These are phyloP conservation scores for Styphnolobium japonicum DNA, from an alignment of 306 rosid genomes.

Conservation along the genomic window DNA sequence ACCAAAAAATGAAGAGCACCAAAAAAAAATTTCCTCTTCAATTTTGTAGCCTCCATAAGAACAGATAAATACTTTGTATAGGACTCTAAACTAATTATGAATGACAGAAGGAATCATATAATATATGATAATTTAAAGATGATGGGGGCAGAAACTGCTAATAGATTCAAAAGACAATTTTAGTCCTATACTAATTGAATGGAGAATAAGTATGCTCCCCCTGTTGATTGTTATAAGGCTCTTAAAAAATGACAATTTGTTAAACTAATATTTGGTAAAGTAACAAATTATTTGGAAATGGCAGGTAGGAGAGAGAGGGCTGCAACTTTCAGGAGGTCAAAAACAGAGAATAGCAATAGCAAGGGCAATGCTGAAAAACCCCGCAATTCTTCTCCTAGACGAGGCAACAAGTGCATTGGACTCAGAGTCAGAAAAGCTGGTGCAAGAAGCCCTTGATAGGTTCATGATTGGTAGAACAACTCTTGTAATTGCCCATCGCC, in stretches of 20 bases:
- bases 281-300: conserved; percentile 28
- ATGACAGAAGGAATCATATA: background rate
- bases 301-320: conserved; percentile 98
- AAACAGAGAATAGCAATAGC: conserved; percentile 99
- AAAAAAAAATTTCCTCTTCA: background rate
- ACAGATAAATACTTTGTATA: background rate
- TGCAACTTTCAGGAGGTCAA: conserved; percentile 98
- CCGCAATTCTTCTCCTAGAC: conserved; percentile 88
- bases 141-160: background rate
- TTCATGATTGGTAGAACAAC: conserved; percentile 98
- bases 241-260: background rate
- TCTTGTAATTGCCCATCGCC: conserved; percentile 97
- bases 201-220: background rate
- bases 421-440: conserved; percentile 95
- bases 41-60: background rate
- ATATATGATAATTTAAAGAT: background rate
- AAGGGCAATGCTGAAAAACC: conserved; percentile 98
- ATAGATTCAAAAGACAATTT: background rate
- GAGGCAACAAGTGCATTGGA: conserved; percentile 99
- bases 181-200: background rate
- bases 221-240: background rate
- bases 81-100: conserved; percentile 2
- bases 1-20: background rate
- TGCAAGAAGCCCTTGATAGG: conserved; percentile 97
- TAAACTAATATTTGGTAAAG: background rate